Base-by-base conservation (phyloP, 805 yeast species). In the Hanseniaspora pseudoguilliermondii region DNA sequence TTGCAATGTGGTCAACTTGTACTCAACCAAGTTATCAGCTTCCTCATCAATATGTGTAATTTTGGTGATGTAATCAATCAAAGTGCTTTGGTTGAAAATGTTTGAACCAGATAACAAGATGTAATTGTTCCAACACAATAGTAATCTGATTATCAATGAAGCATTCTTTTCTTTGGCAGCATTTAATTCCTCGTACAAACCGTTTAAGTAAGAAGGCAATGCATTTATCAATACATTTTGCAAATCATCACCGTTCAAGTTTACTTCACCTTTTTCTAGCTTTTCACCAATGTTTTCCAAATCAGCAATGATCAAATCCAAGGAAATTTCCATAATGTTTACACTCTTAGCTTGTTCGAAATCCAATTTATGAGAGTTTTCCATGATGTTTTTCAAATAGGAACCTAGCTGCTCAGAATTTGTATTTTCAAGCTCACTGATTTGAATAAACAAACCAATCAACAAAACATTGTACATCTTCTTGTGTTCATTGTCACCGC, bases 291-390 rank as follows among this genome's bases (percentile, higher is more conserved):
- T 61, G 32, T 72, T 68, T 66, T 89, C 96, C 61, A 84, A 76
- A 7, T 82, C 72, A 1, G 90, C 84, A 1, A 96, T 80, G 25
- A 87, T 72, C 35, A 91, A 66, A 66, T 91, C 97, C 23, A 90
- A 69, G 0, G 84, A 73, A 0, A 83, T 74, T 61, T 87, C 95
- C 23, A 85, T 70, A 4, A 85, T 75, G 60, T 83, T 83, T 49
- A 84, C 68, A 50, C 77, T 75, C 46, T 75, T 69, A 15, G 64
- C 64, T 8, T 59, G 13, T 48, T 35, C 21, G 9, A 29, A 47
- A 7, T 55, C 48, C 39, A 44, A 18, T 6, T 29, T 20, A 11
- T 39, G 15, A 9, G 41, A n/a, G 32, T 55, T 55, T 7, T 48
- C 29, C 16, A 55, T 49, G 8, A 44, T 46, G 9, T 66, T 61